Evolutionary conservation across 2,329 filamentous ascomycete genomes (phyloP).

Genomic region (Cytospora piceae): DNA sequence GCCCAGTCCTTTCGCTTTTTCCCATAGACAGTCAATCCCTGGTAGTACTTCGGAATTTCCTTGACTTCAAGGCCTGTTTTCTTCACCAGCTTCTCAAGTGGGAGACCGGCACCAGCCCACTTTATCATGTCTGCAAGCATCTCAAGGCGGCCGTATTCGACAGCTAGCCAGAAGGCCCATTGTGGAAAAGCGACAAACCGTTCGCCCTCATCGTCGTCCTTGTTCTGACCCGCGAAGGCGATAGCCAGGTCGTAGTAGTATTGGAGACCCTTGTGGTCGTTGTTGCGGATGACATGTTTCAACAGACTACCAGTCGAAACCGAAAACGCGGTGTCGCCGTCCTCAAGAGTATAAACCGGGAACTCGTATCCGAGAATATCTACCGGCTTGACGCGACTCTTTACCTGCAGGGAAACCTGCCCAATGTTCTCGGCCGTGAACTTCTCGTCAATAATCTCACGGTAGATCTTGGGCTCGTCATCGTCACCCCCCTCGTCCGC

Average conservation of each 20-base stretch:
- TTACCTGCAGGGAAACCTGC: slow-evolving; percentile 68
- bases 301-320: slow-evolving; percentile 40
- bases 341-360: slow-evolving; percentile 40
- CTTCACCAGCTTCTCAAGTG: slow-evolving; percentile 68
- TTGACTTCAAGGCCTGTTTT: slow-evolving; percentile 65
- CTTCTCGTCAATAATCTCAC: slow-evolving; percentile 63
- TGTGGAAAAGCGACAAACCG: slow-evolving; percentile 46
- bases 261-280: slow-evolving; percentile 58
- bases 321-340: slow-evolving; percentile 37
- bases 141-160: slow-evolving; percentile 54
- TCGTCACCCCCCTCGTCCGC: slow-evolving; percentile 43
- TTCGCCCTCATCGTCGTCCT: slow-evolving; percentile 40
- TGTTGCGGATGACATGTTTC: slow-evolving; percentile 51
- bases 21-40: slow-evolving; percentile 76
- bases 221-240: slow-evolving; percentile 47
- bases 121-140: slow-evolving; percentile 68
- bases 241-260: slow-evolving; percentile 60
- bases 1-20: slow-evolving; percentile 77
- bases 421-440: slow-evolving; percentile 80
- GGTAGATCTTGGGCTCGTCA: slow-evolving; percentile 49
- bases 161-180: slow-evolving; percentile 47
- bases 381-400: slow-evolving; percentile 63
- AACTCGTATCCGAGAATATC: slow-evolving; percentile 51
- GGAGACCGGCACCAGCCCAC: slow-evolving; percentile 68
- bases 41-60: slow-evolving; percentile 72